Base-by-base conservation (phyloP, 148 eudicot genomes). In the Dianthus caryophyllus region DNA sequence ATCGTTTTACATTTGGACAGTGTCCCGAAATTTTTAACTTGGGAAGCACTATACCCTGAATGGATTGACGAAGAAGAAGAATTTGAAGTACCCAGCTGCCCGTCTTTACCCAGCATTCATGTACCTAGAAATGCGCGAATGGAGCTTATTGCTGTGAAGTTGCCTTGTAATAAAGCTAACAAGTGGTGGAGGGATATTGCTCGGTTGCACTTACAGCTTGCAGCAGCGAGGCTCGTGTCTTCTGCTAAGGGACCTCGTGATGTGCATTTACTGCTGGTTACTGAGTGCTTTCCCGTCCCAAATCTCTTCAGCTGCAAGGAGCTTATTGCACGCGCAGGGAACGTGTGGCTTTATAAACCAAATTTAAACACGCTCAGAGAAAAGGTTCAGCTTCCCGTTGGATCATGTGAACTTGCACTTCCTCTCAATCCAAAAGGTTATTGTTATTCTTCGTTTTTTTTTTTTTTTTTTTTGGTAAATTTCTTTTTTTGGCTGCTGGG, bases 51-150 rank as follows among this genome's bases (percentile, higher is more conserved):
- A 25, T 93, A 81, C 77, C 98, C 98, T 67, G 98, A 93, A 78
- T 93, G 98, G 98, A 84, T 93, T 55, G 98, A 93, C 21, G 98
- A 93, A 76, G 96, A 90, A 78, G 88, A 85, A 73, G 95, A 93
- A 60, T 80, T 78, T 67, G 98, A 85, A 49, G 66, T 90, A 58
- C 98, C 96, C 59, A 69, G 50, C 54, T 93, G 98, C 54, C 95
- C 94, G 39, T 60, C 77, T 49, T 63, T 93, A 24, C 96, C 98
- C 8, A 82, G 74, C 50, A 65, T 86, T 71, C 82, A 73, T 72
- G 78, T 75, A 51, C 80, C 87, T 57, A 83, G 84, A 65, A 93
- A 89, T 79, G 90, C 91, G 43, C 80, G 98, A 47, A 61, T 93
- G 56, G 96, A 93, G 78, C 81, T 93, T 56, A 83, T 93, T 58